phyloP scores from a whole-genome alignment of 2,329 filamentous ascomycete species.

The Fusarium pseudoanthophilum region DNA sequence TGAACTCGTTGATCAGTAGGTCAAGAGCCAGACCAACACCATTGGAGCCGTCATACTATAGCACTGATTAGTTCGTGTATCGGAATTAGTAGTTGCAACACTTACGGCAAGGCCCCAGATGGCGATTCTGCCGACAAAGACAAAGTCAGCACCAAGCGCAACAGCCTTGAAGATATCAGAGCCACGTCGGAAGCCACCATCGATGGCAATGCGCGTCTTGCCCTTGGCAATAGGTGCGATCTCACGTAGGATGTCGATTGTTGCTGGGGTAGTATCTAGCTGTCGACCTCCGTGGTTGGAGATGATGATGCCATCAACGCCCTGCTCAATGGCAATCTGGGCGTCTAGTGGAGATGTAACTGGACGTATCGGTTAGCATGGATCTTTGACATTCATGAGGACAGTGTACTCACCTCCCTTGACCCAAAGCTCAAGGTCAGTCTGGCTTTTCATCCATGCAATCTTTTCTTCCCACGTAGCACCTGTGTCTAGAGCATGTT shows the following conservation, averaged over 20 bases:
- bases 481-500: not conserved
- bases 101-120: not conserved
- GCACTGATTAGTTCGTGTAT: not conserved
- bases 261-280: not conserved
- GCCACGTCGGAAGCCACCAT: not conserved
- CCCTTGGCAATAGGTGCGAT: not conserved
- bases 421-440: not conserved
- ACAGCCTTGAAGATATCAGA: slow-evolving; percentile 3
- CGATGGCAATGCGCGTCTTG: not conserved
- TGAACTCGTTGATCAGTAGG: not conserved
- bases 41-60: not conserved
- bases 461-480: not conserved
- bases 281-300: slow-evolving; percentile 4
- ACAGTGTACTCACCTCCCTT: not conserved
- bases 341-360: not conserved
- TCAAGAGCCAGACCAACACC: not conserved
- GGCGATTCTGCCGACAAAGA: slow-evolving; percentile 1
- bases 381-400: not conserved
- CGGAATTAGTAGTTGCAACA: rapidly evolving
- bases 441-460: not conserved
- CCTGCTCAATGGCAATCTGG: not conserved
- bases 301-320: not conserved
- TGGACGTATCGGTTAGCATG: not conserved
- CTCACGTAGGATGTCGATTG: not conserved
- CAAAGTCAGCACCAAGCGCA: not conserved